Base-by-base conservation (phyloP, 106 monocot genomes). In the Allium cepa region DNA sequence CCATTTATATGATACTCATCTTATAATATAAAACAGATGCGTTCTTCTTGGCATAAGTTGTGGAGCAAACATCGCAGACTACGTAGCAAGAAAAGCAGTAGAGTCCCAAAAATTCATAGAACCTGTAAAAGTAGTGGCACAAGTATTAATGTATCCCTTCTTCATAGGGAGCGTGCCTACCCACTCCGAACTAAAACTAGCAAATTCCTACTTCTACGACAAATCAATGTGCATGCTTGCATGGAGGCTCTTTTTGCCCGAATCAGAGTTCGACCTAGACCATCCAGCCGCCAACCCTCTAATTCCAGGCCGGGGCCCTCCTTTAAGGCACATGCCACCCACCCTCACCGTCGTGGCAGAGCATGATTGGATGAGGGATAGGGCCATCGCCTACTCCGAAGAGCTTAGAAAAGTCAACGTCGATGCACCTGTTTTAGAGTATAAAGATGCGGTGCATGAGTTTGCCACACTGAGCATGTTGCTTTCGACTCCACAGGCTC, bases 331-430 rank as follows among this genome's bases (percentile, higher is more conserved):
- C 76, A 83, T 83, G 83, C 83, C 79, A 7, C 83, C 83, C 13
- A 76, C 79, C 0, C 83, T 83, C 26, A 83, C 83, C 2, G 83
- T 83, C 11, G 79, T 83, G 46, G 83, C 83, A 11, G 83, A 83
- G 69, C 83, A 79, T 12, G 83, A 83, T 22, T 83, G 79, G 83
- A 83, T 83, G 83, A 83, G 79, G 50, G 83, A 83, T n/a, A 68
- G 79, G 11, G 83, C 79, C 4, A 83, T 79, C 15, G 76, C 83
- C 7, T 83, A 83, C 50, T 79, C 83, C 4, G 83, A 79, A 27
- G 83, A 79, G 76, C 79, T 83, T 14, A 60, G 83, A 8, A 83
- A 79, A 46, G 83, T 79, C 12, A 83, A 83, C 50, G 79, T 83
- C 0, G 83, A 83, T 46, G 79, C 83, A 22, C 83, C 83, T 1